Evolutionary conservation across 768 basidiomycete species (phyloP), one percentile per base, ranked within the genome.

Genomic region (Omphalotus guepiniiformis): DNA sequence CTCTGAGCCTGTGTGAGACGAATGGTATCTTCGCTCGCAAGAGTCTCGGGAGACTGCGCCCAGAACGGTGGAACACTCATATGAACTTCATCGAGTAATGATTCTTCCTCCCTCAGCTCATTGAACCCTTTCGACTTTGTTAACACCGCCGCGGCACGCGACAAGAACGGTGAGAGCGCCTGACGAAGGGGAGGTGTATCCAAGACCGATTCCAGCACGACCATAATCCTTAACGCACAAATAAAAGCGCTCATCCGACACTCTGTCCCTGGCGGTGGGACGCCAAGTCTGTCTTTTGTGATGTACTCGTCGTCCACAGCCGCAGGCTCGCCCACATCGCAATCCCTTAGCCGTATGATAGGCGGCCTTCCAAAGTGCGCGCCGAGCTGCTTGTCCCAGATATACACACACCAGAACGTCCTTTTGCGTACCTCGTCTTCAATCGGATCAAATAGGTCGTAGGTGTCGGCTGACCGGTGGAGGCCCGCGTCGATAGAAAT

Each of bases 361-460:
- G 92, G 82, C 26, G 93, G 93, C 21, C 93, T 74, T 21, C 93
- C 93, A 62, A 95, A 94, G 64, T 91, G 86, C 49, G 88, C 86
- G 9, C 82, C 73, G 6, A 93, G 80, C 58, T 94, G 93, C 67
- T 96, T 95, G 67, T 96, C 93, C 93, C 93, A 95, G 41, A 90
- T 77, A 66, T 95, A 96, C 22, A 94, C 90, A 50, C 90, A 90
- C 92, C 93, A 96, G 64, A 96, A 96, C 0, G 93, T 95, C 55
- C 93, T 83, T 65, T 94, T 95, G 49, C 93, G 79, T 23, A 93
- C 82, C 63, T 95, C 91, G 51, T 88, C 86, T 63, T 94, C 93
- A 53, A 94, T 85, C 7, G 87, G 78, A 65, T 93, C 85, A 62
- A 96, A 95, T 42, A 89, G 74, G 59, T 89, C 85, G 58, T 90